Conservation (phyloP, 805 yeast genomes). For the Metschnikowia lochheadii region DNA sequence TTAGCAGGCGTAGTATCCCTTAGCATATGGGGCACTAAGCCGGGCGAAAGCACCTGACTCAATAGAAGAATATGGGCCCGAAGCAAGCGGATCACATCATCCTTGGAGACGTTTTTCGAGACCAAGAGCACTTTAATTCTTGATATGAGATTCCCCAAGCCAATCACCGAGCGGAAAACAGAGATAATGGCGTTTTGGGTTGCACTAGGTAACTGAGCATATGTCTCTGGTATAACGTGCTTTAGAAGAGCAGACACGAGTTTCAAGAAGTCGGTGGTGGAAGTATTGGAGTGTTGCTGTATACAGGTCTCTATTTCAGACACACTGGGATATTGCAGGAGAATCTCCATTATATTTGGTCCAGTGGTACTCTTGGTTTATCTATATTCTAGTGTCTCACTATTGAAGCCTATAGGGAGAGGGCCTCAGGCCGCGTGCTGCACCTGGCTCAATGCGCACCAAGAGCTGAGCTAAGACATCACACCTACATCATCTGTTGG, state of each 20-base stretch:
- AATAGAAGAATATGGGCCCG: constrained; percentile 14
- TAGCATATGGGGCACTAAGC: constrained; percentile 13
- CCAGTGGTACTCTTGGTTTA: background rate
- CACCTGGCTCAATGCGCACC: no score
- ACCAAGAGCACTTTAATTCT: constrained; percentile 8
- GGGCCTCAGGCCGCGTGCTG: no score
- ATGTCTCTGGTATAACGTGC: constrained; percentile 33
- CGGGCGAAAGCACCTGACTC: constrained; percentile 14
- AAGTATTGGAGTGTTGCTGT: background rate
- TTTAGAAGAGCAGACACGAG: constrained; percentile 25
- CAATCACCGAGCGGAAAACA: constrained; percentile 23
- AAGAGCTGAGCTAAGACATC: no score
- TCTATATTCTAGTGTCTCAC: no score
- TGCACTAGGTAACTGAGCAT: constrained; percentile 15
- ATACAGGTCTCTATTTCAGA: constrained; percentile 11
- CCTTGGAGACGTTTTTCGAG: constrained; percentile 13
- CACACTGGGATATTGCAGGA: constrained; percentile 12
- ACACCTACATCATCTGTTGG: no score
- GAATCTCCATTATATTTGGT: constrained; percentile 8
- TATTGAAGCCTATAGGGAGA: no score
- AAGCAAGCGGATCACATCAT: constrained; percentile 1
- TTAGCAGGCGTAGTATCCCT: constrained; percentile 9
- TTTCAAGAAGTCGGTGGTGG: background rate
- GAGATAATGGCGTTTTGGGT: constrained; percentile 10
- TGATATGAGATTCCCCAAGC: constrained; percentile 30